Base-by-base conservation (phyloP, 2,329 filamentous ascomycete species). In the Aspergillaceae sp. region DNA sequence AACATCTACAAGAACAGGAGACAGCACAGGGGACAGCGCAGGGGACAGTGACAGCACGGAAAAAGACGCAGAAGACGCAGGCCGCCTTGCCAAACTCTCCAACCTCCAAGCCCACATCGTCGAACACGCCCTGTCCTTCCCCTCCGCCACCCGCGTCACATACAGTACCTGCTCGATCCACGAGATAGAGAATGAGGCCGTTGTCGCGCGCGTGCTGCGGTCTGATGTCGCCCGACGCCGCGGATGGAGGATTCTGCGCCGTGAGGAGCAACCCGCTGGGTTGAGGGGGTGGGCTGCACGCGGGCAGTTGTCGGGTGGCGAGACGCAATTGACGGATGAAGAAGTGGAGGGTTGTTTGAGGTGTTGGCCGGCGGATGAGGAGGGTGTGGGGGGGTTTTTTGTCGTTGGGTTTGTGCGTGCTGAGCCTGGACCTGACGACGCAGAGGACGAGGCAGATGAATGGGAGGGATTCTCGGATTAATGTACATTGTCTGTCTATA, bases 101-200 rank as follows among this genome's bases (percentile, higher is more conserved):
- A 76, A 78, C 2, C 92, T 97, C 56, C 92, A 98, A 66, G 76
- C 90, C 4, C 79, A 79, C 28, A 79, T 97, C 7, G 73, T 98
- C 2, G 75, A 84, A 41, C 92, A 96, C 62, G 90, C 92, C 0
- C 84, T 97, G 67, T 68, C 72, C 26, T 98, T 97, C 56, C 84
- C 88, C 0, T 74, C 77, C 1, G 88, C 87, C 0, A 75, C 64
- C 8, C 83, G 80, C 53, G 82, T 97, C 38, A 90, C 87, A 0
- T 98, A 97, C 63, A 95, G 89, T 32, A 97, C 92, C 0, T 98
- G 92, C 63, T 97, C 91, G 0, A 72, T 95, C 2, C 84, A 97
- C 62, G 78, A 80, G 0, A 79, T 86, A 53, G 92, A 98, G 65
- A 97, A 98, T 57, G 92, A 98, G 66, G 69, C 77, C 1, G 90